Evolutionary conservation across 345 rosid genomes (phyloP), one percentile per base, ranked within the genome.

Genomic region (Euphorbia lathyris): DNA sequence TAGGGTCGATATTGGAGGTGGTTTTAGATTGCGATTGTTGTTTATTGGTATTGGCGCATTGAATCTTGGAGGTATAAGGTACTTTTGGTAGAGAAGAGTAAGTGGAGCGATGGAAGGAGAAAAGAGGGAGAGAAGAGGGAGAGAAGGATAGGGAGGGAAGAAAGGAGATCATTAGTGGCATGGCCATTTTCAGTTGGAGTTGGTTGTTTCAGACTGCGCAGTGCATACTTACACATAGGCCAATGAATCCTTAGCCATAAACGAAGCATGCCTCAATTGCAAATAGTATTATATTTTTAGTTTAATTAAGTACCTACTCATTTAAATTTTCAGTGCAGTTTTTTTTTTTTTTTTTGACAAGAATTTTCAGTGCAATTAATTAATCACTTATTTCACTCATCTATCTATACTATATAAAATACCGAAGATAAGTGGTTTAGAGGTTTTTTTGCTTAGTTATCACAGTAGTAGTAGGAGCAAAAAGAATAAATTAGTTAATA

Each of bases 161-260:
- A 57, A 10, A 59, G 30, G 81, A 58, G 72, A 76, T 76, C 78
- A 55, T 19, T 7, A 51, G 34, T 61, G 79, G 45, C 81, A 74
- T 66, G 78, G 86, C 85, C 72, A 42, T 58, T n/a, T n/a, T 47
- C 62, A n/a, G n/a, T n/a, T n/a, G n/a, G n/a, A 53, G 71, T 69
- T 68, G 40, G 65, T 58, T 56, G 65, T 63, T 40, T 42, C 43
- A 58, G n/a, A 29, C 22, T 32, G 16, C 11, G 11, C 1, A 40
- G 9, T 40, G 43, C 43, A 8, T 13, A 47, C 4, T 38, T 26
- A n/a, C 23, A 23, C 26, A 23, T 20, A 25, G 16, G 29, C 59
- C 1, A 22, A 22, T 10, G 14, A 0, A 55, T 23, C 29, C 13
- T 55, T 22, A 23, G 29, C 59, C 59, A 55, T 55, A 25, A 25